Evolutionary conservation across 768 basidiomycete species (phyloP), one percentile per base, ranked within the genome.

Genomic region (Sistotremastrum niveocremeum): DNA sequence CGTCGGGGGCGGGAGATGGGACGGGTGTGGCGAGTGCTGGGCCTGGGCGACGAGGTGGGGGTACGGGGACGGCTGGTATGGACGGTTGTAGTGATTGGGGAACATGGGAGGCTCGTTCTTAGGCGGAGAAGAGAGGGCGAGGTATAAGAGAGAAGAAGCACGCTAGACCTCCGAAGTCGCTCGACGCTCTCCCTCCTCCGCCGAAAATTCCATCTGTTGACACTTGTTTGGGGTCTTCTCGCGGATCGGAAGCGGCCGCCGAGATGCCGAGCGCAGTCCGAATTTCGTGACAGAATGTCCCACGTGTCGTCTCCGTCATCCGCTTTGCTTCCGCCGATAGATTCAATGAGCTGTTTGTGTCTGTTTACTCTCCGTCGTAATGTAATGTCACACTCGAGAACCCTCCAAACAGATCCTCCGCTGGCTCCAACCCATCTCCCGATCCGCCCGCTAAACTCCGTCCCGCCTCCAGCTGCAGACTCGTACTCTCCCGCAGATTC

Each of bases 361-460:
- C 20, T 20, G 20, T 31, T 50, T 61, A 32, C 52, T 86, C 84
- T 49, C 83, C 86, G 55, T 88, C 86, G 64, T 89, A 79, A 54
- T 84, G 45, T 34, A 57, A 50, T 34, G 91, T 95, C 57, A 95
- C 86, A 62, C 85, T 89, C 57, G 80, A 84, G 65, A 95, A 95
- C 40, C 75, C 83, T 44, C 77, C 81, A 65, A 94, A 94, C 54
- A 87, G 63, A 62, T 91, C 72, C 39, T 65, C 61, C 47, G 61
- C 60, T 51, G 49, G 63, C 52, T 71, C 71, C 57, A 69, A 56
- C 45, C 71, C 68, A 46, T 69, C 70, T 41, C 66, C 66, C 46
- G 65, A 62, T 33, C 52, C 43, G 46, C 49, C 12, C 41, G 40
- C 11, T 53, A 54, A 20, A 54, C 53, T n/a, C 58, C 54, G 31